Evolutionary conservation across 495 filamentous ascomycete genomes (phyloP), one percentile per base, ranked within the genome.

Genomic region (Penicillium turbatum): DNA sequence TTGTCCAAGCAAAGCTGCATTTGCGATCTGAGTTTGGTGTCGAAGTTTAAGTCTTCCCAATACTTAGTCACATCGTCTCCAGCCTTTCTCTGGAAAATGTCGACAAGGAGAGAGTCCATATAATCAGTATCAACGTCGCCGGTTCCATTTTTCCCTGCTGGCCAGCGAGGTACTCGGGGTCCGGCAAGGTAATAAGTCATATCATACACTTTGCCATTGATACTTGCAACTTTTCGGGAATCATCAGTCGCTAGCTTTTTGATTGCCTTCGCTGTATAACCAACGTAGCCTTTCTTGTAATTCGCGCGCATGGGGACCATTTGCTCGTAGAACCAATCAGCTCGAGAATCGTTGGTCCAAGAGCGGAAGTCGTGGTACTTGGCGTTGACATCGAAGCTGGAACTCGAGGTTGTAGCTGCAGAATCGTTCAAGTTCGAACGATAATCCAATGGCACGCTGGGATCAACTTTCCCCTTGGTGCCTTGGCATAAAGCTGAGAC

Each of bases 301-400:
- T 82, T 85, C 17, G 80, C 65, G 57, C 84, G 85, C 40, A 99
- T 75, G 60, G 82, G 75, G 41, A 82, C 76, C 80, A 96, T 87
- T 68, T 89, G 85, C 69, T 97, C 88, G 43, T 76, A 83, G 72
- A 88, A 96, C 93, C 93, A 99, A 65, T 95, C 89, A 2, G 86
- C 83, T 6, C 91, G 86, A 39, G 79, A 85, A 67, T 95, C 87
- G 53, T 89, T 88, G 31, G 81, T 89, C 63, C 83, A 89, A 62
- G 77, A 82, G 54, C 93, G 84, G 82, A 97, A 99, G 68, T 99
- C 93, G 63, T 99, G 93, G 64, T 92, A 99, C 53, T 79, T 77
- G 12, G 82, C 64, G 60, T 96, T 95, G 37, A 68, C 59, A 62
- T 97, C 95, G 35, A 79, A 77, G 27, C 65, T 74, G 63, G 79